Evolutionary conservation across 371 early-diverging fungal species (phyloP).

Genomic region (Actinomucor elegans): DNA sequence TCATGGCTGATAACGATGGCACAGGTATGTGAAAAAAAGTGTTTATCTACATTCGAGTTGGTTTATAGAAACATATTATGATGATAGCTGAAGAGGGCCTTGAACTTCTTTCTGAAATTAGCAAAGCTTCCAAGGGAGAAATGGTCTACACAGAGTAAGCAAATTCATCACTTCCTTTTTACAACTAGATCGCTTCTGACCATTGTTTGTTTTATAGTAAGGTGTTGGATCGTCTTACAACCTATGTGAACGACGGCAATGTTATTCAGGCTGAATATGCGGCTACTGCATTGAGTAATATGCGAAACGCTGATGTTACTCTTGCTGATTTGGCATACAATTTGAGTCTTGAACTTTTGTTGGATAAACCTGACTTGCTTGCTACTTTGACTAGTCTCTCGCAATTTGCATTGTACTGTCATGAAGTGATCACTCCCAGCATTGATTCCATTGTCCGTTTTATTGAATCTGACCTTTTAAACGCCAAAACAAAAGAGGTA

Average conservation of each 20-base stretch:
- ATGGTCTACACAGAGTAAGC: conserved; percentile 37
- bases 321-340: conserved; percentile 10
- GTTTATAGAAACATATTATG: too few species aligned
- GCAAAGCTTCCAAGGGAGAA: conserved; percentile 54
- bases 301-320: conserved; percentile 16
- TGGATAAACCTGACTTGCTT: conserved; percentile 28
- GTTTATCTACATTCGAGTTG: too few species aligned
- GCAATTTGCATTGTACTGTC: conserved; percentile 58
- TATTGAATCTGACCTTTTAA: conserved; percentile 58
- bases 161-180: background rate
- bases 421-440: conserved; percentile 41
- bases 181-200: background rate
- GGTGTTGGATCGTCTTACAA: conserved; percentile 38
- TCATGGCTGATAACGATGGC: conserved; percentile 10
- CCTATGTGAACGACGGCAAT: conserved; percentile 48
- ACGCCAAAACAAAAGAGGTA: conserved; percentile 11
- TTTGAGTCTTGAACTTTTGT: conserved; percentile 27
- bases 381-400: conserved; percentile 52
- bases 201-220: conserved; percentile 20
- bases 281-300: conserved; percentile 57
- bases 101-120: conserved; percentile 60
- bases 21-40: conserved; percentile 7
- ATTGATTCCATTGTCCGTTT: conserved; percentile 52
- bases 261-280: conserved; percentile 61
- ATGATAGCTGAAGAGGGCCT: conserved; percentile 61